Evolutionary conservation across 2,329 filamentous ascomycete species (phyloP).

Genomic region (Plenodomus biglobosus): DNA sequence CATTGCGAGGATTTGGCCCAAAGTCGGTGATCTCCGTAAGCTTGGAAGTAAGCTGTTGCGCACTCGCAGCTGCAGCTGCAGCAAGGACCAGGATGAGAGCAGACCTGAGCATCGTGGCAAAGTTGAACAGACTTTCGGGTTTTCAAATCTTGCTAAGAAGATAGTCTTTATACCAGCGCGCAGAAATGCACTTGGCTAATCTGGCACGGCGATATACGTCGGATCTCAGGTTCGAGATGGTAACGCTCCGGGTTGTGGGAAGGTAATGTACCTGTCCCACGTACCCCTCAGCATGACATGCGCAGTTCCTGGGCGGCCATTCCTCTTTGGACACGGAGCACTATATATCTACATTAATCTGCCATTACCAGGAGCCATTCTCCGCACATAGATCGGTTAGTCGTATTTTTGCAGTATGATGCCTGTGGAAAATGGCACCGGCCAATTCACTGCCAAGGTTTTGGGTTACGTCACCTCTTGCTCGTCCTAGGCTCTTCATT

Average conservation of each 20-base stretch:
- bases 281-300: conserved; percentile 3
- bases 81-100: conserved; percentile 15
- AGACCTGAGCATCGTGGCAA: conserved; percentile 4
- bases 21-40: conserved; percentile 34
- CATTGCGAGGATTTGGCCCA: conserved; percentile 38
- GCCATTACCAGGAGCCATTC: background rate
- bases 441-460: background rate
- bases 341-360: background rate
- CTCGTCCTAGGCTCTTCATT: too few species aligned
- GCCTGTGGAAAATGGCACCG: background rate
- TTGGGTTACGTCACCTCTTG: background rate
- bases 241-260: conserved; percentile 1
- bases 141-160: background rate
- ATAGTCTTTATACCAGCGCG: conserved; percentile 1
- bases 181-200: background rate
- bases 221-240: conserved; percentile 1
- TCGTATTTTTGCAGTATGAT: background rate
- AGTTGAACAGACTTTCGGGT: background rate
- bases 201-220: conserved; percentile 6
- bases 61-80: conserved; percentile 14
- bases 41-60: conserved; percentile 28
- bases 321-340: background rate
- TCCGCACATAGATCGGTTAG: background rate
- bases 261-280: background rate
- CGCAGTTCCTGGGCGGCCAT: background rate